phyloP scores from a whole-genome alignment of 108 stramenopile species.

The Skeletonema tropicum region DNA sequence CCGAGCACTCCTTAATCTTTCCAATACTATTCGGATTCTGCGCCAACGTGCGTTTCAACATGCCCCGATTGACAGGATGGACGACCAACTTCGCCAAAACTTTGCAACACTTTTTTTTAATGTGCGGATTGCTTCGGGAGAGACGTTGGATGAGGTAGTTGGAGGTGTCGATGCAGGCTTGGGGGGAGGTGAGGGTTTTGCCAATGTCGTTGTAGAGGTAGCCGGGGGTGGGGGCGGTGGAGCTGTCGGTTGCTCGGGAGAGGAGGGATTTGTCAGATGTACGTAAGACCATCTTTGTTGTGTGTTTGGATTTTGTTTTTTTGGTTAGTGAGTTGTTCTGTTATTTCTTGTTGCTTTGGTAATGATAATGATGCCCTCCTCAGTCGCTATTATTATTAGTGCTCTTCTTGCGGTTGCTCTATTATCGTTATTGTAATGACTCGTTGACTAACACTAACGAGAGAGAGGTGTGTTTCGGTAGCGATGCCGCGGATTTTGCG shows the following conservation, averaged over 20 bases:
- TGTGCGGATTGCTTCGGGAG: slow-evolving; percentile 85
- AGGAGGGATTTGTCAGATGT: slow-evolving; percentile 61
- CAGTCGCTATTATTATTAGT: too few species aligned
- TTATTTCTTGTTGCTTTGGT: too few species aligned
- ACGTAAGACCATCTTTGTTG: too few species aligned
- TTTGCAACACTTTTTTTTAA: slow-evolving; percentile 92
- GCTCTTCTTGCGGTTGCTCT: too few species aligned
- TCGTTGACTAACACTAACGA: too few species aligned
- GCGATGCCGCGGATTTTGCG: too few species aligned
- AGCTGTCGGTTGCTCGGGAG: slow-evolving; percentile 84
- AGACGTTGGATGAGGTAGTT: slow-evolving; percentile 77
- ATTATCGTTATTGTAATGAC: too few species aligned
- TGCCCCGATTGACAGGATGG: slow-evolving; percentile 59
- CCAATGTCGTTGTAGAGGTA: slow-evolving; percentile 98
- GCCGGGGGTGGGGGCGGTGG: slow-evolving; percentile 94
- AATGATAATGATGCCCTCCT: too few species aligned
- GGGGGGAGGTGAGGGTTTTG: slow-evolving; percentile 80
- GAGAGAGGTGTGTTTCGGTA: too few species aligned
- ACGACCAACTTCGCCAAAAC: slow-evolving; percentile 71
- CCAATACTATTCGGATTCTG: slow-evolving; percentile 72
- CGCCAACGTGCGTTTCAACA: slow-evolving; percentile 90
- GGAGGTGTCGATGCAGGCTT: slow-evolving; percentile 75
- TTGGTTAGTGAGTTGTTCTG: too few species aligned
- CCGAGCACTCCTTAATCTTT: slow-evolving; percentile 88
- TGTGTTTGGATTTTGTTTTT: too few species aligned